Conservation (phyloP, 306 rosid species). For the Vicia villosa region DNA sequence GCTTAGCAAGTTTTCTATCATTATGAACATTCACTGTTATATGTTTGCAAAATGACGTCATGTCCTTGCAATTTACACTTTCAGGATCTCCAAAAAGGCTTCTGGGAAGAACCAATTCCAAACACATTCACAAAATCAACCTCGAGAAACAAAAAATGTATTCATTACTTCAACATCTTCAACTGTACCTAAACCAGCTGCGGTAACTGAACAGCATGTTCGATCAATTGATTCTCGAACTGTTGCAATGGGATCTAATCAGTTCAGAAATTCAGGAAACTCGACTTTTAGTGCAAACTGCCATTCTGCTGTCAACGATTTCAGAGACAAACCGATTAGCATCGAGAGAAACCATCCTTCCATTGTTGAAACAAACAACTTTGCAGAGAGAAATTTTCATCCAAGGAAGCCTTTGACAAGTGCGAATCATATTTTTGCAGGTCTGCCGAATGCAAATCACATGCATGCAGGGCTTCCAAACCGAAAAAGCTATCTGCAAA, state of each 20-base stretch:
- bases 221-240: not conserved
- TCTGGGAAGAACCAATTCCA: slow-evolving; percentile 39
- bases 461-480: not conserved
- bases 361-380: slow-evolving; percentile 8
- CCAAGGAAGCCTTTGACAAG: slow-evolving; percentile 43
- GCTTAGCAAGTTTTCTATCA: slow-evolving; percentile 2
- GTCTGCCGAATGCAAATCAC: slow-evolving; percentile 38
- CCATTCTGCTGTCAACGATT: slow-evolving; percentile 9
- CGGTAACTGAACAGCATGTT: not conserved
- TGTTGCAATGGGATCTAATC: not conserved
- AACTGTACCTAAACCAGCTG: slow-evolving; percentile 24
- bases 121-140: slow-evolving; percentile 38
- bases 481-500: slow-evolving; percentile 36
- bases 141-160: slow-evolving; percentile 12
- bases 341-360: slow-evolving; percentile 4
- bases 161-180: slow-evolving; percentile 5
- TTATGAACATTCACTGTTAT: not conserved
- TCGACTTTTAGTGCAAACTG: slow-evolving; percentile 16
- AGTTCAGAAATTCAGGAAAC: slow-evolving; percentile 18
- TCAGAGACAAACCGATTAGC: slow-evolving; percentile 8
- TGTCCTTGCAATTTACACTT: slow-evolving; percentile 9
- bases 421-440: slow-evolving; percentile 32
- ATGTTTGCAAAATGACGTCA: slow-evolving; percentile 20
- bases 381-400: slow-evolving; percentile 9
- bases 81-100: slow-evolving; percentile 62